phyloP scores from a whole-genome alignment of 2,329 filamentous ascomycete species.

The Boeremia exigua region DNA sequence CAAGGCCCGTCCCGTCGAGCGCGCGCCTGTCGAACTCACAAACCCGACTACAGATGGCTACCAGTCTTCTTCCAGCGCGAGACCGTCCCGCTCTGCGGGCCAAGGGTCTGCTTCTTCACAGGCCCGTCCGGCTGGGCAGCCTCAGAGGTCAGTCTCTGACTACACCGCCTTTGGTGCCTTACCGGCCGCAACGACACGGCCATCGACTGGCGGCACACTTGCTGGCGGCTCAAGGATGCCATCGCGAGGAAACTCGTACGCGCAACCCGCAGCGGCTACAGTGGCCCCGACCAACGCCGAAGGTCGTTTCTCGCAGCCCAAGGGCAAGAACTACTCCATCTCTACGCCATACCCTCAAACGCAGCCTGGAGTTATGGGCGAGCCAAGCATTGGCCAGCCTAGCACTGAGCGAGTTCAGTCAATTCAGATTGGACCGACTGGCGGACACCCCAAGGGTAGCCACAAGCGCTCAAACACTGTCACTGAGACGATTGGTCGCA shows the following conservation, averaged over 20 bases:
- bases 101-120: slow-evolving; percentile 37
- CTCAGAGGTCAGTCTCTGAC: slow-evolving; percentile 61
- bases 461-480: slow-evolving; percentile 70
- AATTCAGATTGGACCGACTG: slow-evolving; percentile 51
- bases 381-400: slow-evolving; percentile 64
- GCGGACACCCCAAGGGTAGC: slow-evolving; percentile 40
- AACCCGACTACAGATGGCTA: slow-evolving; percentile 44
- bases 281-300: slow-evolving; percentile 89
- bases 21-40: slow-evolving; percentile 57
- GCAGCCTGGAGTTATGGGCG: slow-evolving; percentile 35
- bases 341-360: slow-evolving; percentile 68
- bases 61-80: slow-evolving; percentile 35
- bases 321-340: slow-evolving; percentile 73
- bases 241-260: slow-evolving; percentile 78
- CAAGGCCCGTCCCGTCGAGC: slow-evolving; percentile 56
- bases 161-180: slow-evolving; percentile 49
- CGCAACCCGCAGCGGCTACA: slow-evolving; percentile 84
- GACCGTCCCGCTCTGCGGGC: slow-evolving; percentile 29
- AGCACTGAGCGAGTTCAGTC: slow-evolving; percentile 61
- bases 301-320: slow-evolving; percentile 82
- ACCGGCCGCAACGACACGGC: slow-evolving; percentile 60
- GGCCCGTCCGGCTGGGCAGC: slow-evolving; percentile 47
- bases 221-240: slow-evolving; percentile 64
- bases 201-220: slow-evolving; percentile 82
- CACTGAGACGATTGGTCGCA: slow-evolving; percentile 81